These are phyloP conservation scores for Diaporthe ampelina DNA, from an alignment of 2,329 filamentous ascomycete species.

Conservation along the genomic window DNA sequence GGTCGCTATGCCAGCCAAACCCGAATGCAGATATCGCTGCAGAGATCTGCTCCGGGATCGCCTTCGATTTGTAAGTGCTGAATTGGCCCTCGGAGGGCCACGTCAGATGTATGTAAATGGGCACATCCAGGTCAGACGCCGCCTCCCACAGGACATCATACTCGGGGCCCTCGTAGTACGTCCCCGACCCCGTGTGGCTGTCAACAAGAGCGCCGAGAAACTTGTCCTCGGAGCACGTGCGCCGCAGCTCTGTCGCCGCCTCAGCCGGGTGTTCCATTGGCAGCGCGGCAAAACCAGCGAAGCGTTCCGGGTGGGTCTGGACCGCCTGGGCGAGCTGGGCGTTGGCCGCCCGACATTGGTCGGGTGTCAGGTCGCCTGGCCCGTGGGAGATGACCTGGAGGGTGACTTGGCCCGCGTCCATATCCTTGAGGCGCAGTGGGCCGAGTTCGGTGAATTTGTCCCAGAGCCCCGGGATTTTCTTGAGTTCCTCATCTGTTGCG, in stretches of 20 bases:
- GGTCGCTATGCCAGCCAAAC: slow-evolving; percentile 66
- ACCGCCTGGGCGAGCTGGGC: slow-evolving; percentile 45
- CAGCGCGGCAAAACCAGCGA: slow-evolving; percentile 49
- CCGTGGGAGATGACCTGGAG: slow-evolving; percentile 48
- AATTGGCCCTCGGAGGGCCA: slow-evolving; percentile 47
- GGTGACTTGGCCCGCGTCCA: slow-evolving; percentile 45
- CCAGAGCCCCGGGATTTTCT: slow-evolving; percentile 43
- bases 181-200: slow-evolving; percentile 38
- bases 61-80: slow-evolving; percentile 46
- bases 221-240: slow-evolving; percentile 53
- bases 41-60: slow-evolving; percentile 46
- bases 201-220: slow-evolving; percentile 41
- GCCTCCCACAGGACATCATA: slow-evolving; percentile 35
- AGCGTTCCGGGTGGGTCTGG: slow-evolving; percentile 35
- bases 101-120: slow-evolving; percentile 39
- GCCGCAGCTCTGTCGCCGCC: slow-evolving; percentile 57
- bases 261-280: slow-evolving; percentile 51
- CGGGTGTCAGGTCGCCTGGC: slow-evolving; percentile 41
- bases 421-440: slow-evolving; percentile 45
- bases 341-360: slow-evolving; percentile 43
- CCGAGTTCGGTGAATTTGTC: slow-evolving; percentile 46
- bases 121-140: slow-evolving; percentile 38
- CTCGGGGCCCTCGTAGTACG: slow-evolving; percentile 37
- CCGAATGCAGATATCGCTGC: slow-evolving; percentile 55
- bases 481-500: slow-evolving; percentile 44